Percentiles rank a stretch among this genome's conserved stretches.
Evolutionary conservation across 106 monocot species (phyloP).

Genomic region (Acorus gramineus): DNA sequence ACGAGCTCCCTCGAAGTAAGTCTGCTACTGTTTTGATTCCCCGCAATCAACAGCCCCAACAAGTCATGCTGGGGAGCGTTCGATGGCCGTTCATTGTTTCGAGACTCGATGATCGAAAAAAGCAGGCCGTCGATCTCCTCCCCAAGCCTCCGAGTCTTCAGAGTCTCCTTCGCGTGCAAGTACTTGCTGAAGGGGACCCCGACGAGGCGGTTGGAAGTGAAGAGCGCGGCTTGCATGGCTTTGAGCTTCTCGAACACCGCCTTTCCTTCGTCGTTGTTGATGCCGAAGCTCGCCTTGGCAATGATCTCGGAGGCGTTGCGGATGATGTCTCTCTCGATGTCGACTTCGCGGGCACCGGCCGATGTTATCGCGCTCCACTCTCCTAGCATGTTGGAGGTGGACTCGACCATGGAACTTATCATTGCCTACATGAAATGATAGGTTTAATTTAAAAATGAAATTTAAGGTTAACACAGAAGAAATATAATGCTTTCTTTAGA

Average conservation of each 20-base stretch:
- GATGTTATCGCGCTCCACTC: neutral
- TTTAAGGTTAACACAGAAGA: no score
- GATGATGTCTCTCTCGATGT: neutral
- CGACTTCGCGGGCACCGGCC: neutral
- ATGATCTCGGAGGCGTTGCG: conserved; percentile 3
- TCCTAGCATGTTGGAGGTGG: neutral
- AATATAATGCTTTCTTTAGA: no score
- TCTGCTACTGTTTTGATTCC: no score
- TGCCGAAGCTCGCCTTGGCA: neutral
- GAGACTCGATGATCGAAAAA: neutral
- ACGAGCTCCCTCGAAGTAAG: conserved; percentile 2
- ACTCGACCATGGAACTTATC: neutral
- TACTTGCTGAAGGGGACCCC: neutral
- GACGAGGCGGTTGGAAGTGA: neutral
- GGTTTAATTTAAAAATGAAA: no score
- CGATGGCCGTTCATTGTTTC: neutral
- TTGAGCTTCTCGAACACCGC: neutral
- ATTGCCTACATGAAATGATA: neutral
- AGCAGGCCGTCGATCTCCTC: neutral
- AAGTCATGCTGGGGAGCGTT: no score
- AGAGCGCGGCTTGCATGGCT: neutral
- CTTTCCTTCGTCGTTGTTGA: conserved; percentile 1
- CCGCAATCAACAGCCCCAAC: no score
- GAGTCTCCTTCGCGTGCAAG: neutral
- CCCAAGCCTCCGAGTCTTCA: conserved; percentile 4